A percentile compares a stretch with the other conserved stretches of the same genome.
These are phyloP conservation scores for Buddleja alternifolia DNA, from an alignment of 257 asterid genomes.

Conservation along the genomic window DNA sequence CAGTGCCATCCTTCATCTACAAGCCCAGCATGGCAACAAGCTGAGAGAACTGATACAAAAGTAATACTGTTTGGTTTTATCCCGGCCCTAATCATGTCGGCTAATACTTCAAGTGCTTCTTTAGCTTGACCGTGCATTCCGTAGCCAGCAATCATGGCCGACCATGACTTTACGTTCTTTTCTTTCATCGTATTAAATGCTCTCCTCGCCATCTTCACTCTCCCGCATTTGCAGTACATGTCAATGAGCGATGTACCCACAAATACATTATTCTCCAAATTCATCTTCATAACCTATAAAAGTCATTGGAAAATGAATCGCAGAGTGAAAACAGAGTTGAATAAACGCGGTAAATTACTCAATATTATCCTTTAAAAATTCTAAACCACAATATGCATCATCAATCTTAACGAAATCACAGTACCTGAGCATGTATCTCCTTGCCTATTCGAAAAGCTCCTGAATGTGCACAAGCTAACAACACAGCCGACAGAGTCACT, in stretches of 20 bases:
- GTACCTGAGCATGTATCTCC: constrained; percentile 80
- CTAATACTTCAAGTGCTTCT: constrained; percentile 76
- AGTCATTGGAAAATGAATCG: constrained; percentile 4
- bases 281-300: constrained; percentile 68
- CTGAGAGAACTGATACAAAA: constrained; percentile 84
- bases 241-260: constrained; percentile 86
- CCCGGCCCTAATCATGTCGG: constrained; percentile 68
- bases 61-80: constrained; percentile 76
- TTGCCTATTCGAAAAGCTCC: constrained; percentile 81
- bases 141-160: constrained; percentile 93
- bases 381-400: constrained; percentile 5
- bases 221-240: constrained; percentile 96
- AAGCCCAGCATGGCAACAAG: constrained; percentile 93
- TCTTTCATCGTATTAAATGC: constrained; percentile 66
- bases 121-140: constrained; percentile 93
- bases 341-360: neutral
- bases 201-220: constrained; percentile 66
- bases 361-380: neutral
- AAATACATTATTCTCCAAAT: constrained; percentile 66
- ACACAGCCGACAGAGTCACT: constrained; percentile 67
- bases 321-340: constrained; percentile 9
- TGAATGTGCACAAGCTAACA: constrained; percentile 87
- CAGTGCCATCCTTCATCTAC: constrained; percentile 94
- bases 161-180: constrained; percentile 89
- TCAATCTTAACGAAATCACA: neutral